Evolutionary conservation across 208 protist genomes (phyloP).

Genomic region (Trypanosoma platydactyli): DNA sequence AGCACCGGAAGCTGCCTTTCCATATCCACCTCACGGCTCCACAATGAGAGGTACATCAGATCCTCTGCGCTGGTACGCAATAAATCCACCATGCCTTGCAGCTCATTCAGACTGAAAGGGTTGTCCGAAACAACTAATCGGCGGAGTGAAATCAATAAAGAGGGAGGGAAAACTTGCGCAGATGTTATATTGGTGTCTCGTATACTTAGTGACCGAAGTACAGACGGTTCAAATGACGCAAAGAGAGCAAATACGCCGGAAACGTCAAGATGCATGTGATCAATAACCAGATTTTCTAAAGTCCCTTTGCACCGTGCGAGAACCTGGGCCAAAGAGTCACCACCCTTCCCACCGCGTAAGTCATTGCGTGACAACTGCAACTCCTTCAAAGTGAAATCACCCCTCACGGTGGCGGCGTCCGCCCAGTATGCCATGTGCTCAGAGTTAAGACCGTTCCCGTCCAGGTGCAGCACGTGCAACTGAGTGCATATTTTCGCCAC

Average conservation of each 20-base stretch:
- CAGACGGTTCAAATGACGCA: conserved; percentile 24
- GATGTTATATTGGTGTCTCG: conserved; percentile 36
- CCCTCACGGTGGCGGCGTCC: conserved; percentile 17
- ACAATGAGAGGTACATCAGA: conserved; percentile 56
- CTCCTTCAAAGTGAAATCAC: conserved; percentile 29
- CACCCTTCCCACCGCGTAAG: conserved; percentile 36
- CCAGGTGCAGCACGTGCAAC: conserved; percentile 53
- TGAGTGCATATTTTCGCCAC: conserved; percentile 43
- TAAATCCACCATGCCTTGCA: conserved; percentile 33
- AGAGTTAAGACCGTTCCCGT: conserved; percentile 38
- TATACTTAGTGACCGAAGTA: conserved; percentile 44
- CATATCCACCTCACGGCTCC: conserved; percentile 65
- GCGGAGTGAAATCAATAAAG: conserved; percentile 35
- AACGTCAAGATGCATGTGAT: conserved; percentile 48
- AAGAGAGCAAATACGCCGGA: conserved; percentile 35
- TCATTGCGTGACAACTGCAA: conserved; percentile 66
- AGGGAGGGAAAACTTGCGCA: conserved; percentile 28
- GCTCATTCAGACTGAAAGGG: conserved; percentile 21
- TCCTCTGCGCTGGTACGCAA: conserved; percentile 20
- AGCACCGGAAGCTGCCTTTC: conserved; percentile 35
- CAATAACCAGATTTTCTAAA: conserved; percentile 57
- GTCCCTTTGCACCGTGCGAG: conserved; percentile 37
- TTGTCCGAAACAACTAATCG: conserved; percentile 57
- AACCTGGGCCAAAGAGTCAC: conserved; percentile 35
- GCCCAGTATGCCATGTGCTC: conserved; percentile 55